Base-by-base conservation (phyloP, 192 early-diverging fungal genomes). In the Podila epicladia region DNA sequence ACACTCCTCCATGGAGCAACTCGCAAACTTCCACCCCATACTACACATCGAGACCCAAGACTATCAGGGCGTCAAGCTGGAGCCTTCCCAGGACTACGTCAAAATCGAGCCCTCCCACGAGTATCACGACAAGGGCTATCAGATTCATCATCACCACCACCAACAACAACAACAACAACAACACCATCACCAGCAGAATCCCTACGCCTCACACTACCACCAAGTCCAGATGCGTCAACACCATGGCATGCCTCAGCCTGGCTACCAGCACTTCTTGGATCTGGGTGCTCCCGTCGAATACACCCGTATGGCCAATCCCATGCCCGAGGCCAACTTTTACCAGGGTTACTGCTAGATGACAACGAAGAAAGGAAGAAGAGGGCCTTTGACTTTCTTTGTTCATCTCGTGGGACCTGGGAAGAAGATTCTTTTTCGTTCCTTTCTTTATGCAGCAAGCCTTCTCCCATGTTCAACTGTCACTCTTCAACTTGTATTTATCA, bases 11-110 rank as follows among this genome's bases (percentile, higher is more conserved):
- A 73, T 80, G 66, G 69, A 71, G 19, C 50, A 69, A 2, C 26
- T 79, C 58, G 64, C 67, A 7, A 64, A 74, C 24, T 48, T 62
- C 4, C 73, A 74, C 31, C 73, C 73, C 7, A 65, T 77, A 45
- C 51, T 78, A 13, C 75, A 70, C 7, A 33, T 77, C 19, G 63
- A 77, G 13, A 61, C 28, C 29, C 37, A 9, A 38, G 32, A 17
- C 51, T 37, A 9, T 37, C 50, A 20, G 41, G 41, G 41, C 61
- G 49, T 50, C 62, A 67, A 5, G 3, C 48, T 45, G 6, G 66
- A 75, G 29, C 65, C 58, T 3, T 15, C 38, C 8, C 64, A 72
- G n/a, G 45, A 73, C 26, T 71, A 72, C 3, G 59, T 58, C 19
- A 38, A 73, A 9, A 22, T 45, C 1, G 60, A 63, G 2, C 17